These are phyloP conservation scores for Parathielavia appendiculata DNA, from an alignment of 495 filamentous ascomycete species.

Conservation along the genomic window DNA sequence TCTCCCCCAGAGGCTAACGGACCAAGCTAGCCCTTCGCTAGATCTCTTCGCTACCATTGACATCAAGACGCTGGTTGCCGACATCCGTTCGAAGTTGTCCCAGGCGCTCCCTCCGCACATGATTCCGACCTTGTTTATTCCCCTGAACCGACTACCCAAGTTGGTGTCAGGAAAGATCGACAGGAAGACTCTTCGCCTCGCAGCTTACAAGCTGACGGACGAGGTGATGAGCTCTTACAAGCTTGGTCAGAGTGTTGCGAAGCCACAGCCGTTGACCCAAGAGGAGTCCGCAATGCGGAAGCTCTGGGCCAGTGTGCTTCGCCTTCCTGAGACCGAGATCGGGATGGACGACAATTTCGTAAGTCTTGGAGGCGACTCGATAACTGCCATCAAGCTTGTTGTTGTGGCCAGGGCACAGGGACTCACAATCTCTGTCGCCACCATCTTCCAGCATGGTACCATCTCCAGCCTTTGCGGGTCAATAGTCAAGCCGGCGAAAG, in stretches of 20 bases:
- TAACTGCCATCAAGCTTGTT: constrained; percentile 61
- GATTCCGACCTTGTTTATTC: constrained; percentile 6
- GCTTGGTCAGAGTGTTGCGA: neutral
- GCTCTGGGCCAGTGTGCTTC: constrained; percentile 28
- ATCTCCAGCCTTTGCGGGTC: constrained; percentile 3
- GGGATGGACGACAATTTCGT: constrained; percentile 54
- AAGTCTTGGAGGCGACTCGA: constrained; percentile 60
- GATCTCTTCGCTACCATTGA: neutral
- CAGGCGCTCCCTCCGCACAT: constrained; percentile 1
- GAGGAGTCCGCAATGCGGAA: constrained; percentile 22
- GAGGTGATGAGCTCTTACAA: constrained; percentile 10
- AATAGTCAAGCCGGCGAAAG: neutral
- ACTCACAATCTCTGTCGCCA: constrained; percentile 49
- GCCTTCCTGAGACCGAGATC: constrained; percentile 30
- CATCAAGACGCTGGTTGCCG: constrained; percentile 3
- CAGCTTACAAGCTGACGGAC: constrained; percentile 29
- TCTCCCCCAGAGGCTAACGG: neutral
- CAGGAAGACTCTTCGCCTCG: constrained; percentile 7
- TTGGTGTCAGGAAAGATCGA: constrained; percentile 11
- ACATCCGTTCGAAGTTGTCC: neutral
- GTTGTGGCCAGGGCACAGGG: constrained; percentile 46
- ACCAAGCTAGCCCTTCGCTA: neutral
- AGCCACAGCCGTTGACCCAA: constrained; percentile 5
- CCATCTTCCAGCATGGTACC: constrained; percentile 38
- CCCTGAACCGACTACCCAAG: neutral